Conservation (phyloP, 495 filamentous ascomycete species). For the Lindgomyces ingoldianus region DNA sequence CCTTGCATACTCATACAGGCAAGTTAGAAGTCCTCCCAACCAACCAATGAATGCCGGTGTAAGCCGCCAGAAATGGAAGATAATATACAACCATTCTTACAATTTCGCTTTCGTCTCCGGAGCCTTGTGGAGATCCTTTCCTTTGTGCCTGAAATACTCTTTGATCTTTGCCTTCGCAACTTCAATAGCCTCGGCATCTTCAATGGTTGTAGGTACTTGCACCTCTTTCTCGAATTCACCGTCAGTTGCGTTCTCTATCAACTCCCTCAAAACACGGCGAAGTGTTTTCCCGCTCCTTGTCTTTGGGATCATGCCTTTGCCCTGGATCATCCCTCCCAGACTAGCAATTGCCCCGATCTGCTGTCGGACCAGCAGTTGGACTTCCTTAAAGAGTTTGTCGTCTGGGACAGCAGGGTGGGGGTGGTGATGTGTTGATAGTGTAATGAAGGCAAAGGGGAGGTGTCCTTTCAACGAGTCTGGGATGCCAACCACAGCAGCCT, state of each 20-base stretch:
- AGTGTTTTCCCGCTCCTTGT: slow-evolving; percentile 87
- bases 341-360: slow-evolving; percentile 87
- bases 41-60: too few species aligned
- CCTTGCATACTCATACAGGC: neutral
- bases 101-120: slow-evolving; percentile 59
- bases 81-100: slow-evolving; percentile 8
- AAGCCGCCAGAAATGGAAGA: neutral
- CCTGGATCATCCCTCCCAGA: slow-evolving; percentile 80
- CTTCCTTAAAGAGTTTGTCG: slow-evolving; percentile 57
- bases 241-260: slow-evolving; percentile 65
- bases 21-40: neutral
- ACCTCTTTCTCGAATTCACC: slow-evolving; percentile 56
- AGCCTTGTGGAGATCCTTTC: slow-evolving; percentile 52
- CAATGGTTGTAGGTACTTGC: slow-evolving; percentile 61
- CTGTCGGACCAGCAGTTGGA: slow-evolving; percentile 68
- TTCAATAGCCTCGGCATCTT: slow-evolving; percentile 59
- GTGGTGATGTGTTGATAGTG: slow-evolving; percentile 53
- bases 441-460: slow-evolving; percentile 86
- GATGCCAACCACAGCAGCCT: slow-evolving; percentile 82
- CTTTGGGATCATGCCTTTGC: slow-evolving; percentile 88
- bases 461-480: slow-evolving; percentile 86
- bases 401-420: slow-evolving; percentile 50
- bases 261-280: slow-evolving; percentile 73
- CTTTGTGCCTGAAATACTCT: slow-evolving; percentile 58
- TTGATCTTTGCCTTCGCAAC: slow-evolving; percentile 56